Evolutionary conservation across 108 stramenopile species (phyloP).

Genomic region (Nitzschia sp.): DNA sequence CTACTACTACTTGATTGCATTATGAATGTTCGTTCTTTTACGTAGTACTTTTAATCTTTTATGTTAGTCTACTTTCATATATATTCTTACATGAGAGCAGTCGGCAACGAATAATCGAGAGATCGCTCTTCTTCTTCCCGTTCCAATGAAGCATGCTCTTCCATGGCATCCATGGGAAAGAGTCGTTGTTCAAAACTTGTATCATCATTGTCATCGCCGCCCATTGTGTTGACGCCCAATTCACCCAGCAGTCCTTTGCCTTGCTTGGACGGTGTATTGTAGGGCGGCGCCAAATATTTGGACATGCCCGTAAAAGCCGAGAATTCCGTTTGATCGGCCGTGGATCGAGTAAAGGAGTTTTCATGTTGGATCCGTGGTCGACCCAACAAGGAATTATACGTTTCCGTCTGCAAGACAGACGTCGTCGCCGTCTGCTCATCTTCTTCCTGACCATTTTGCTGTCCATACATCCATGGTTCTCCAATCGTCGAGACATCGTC

Average conservation of each 20-base stretch:
- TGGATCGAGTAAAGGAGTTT: not conserved
- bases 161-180: constrained; percentile 14
- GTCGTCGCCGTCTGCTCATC: constrained; percentile 18
- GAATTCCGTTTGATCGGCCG: constrained; percentile 6
- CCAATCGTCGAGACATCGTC: constrained; percentile 24
- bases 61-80: too few relatives aligned
- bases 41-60: too few relatives aligned
- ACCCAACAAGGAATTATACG: constrained; percentile 18
- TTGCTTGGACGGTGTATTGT: not conserved
- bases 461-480: constrained; percentile 13
- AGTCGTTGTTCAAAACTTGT: constrained; percentile 21
- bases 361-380: not conserved
- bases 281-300: not conserved
- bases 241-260: not conserved
- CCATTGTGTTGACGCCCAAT: constrained; percentile 6
- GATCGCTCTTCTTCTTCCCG: constrained; percentile 9
- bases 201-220: not conserved
- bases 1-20: too few relatives aligned
- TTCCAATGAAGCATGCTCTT: not conserved
- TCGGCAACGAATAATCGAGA: constrained; percentile 15
- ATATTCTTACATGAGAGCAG: constrained; percentile 14
- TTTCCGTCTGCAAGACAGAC: constrained; percentile 6
- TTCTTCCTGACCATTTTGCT: not conserved
- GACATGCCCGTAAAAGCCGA: constrained; percentile 21
- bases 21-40: too few relatives aligned